Conservation (phyloP, 2,329 filamentous ascomycete species). For the Penicillium corylophilum region DNA sequence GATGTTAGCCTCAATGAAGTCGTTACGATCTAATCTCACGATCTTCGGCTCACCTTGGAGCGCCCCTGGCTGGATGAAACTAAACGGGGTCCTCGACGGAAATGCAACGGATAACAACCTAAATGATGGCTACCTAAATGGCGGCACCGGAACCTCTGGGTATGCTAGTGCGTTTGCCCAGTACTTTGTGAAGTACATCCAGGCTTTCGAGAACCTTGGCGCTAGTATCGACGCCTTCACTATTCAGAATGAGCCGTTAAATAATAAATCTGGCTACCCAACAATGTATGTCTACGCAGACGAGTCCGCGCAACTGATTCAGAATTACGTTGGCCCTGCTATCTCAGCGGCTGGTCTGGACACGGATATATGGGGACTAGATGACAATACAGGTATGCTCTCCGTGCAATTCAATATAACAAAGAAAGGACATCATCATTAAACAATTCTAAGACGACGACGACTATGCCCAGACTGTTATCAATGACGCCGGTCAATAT, state of each 20-base stretch:
- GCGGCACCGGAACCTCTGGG: slow-evolving; percentile 28
- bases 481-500: slow-evolving; percentile 29
- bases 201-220: slow-evolving; percentile 33
- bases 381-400: slow-evolving; percentile 40
- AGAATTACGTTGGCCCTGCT: slow-evolving; percentile 31
- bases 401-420: too few species aligned
- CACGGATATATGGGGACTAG: slow-evolving; percentile 37
- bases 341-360: slow-evolving; percentile 22
- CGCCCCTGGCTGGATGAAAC: slow-evolving; percentile 43
- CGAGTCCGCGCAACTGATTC: slow-evolving; percentile 34
- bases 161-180: slow-evolving; percentile 34
- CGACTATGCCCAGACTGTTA: slow-evolving; percentile 36
- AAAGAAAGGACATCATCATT: too few species aligned
- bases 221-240: slow-evolving; percentile 38
- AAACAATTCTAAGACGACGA: too few species aligned
- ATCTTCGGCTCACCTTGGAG: slow-evolving; percentile 41
- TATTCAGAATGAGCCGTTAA: slow-evolving; percentile 43
- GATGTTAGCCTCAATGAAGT: slow-evolving; percentile 38
- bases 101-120: slow-evolving; percentile 34
- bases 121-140: slow-evolving; percentile 27
- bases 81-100: slow-evolving; percentile 34
- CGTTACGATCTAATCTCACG: slow-evolving; percentile 34
- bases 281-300: slow-evolving; percentile 40
- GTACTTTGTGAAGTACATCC: slow-evolving; percentile 41
- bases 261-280: slow-evolving; percentile 38